Conservation (phyloP, 371 early-diverging fungal genomes). For the Syncephalastrum monosporum region DNA sequence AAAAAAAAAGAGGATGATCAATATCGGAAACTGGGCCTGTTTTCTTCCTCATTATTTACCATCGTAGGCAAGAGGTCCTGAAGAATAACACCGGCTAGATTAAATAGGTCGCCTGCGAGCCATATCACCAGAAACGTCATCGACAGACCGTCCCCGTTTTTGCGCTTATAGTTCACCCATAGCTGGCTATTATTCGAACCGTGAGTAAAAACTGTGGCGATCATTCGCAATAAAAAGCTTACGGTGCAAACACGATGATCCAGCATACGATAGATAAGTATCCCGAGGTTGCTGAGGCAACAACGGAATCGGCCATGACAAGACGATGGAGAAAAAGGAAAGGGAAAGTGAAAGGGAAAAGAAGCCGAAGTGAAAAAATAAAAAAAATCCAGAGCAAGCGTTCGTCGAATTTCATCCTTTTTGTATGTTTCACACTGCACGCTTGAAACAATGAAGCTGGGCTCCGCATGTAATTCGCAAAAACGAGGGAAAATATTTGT, state of each 20-base stretch:
- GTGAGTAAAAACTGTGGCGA: neutral
- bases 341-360: neutral
- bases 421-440: no score
- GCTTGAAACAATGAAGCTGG: no score
- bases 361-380: constrained; percentile 47
- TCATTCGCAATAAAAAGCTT: constrained; percentile 21
- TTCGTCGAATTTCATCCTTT: no score
- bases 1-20: neutral
- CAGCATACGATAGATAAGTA: constrained; percentile 56
- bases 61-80: constrained; percentile 72
- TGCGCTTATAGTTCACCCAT: constrained; percentile 59
- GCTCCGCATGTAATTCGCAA: no score
- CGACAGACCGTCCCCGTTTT: constrained; percentile 66
- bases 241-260: constrained; percentile 67
- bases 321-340: neutral
- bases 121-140: constrained; percentile 75
- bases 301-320: constrained; percentile 14
- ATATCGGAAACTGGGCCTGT: neutral
- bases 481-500: no score
- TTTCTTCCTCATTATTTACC: constrained; percentile 16
- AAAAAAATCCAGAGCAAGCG: neutral
- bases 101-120: constrained; percentile 83
- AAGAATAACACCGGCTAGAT: constrained; percentile 73
- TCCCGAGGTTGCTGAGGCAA: constrained; percentile 34
- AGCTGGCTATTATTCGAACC: constrained; percentile 40